Base-by-base conservation (phyloP, 768 basidiomycete species). In the Mycena epipterygia region DNA sequence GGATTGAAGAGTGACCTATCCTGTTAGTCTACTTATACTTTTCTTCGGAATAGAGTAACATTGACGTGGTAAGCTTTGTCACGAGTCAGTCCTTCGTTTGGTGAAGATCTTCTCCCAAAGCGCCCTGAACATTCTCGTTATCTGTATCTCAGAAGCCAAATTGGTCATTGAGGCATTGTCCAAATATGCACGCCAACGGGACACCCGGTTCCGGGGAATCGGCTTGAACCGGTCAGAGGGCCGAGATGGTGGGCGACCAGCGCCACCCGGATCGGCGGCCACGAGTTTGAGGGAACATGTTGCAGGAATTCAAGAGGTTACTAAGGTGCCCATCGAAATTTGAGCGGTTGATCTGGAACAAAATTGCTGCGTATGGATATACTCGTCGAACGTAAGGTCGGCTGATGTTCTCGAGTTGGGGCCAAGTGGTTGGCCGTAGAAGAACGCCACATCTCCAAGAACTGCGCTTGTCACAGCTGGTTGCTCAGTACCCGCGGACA, bases 391-490 rank as follows among this genome's bases (percentile, higher is more conserved):
- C 58, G 62, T 61, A 70, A 70, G 56, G 51, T 41, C 37, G 64
- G 57, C 52, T 73, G 72, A 73, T 68, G 62, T 66, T 72, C 62
- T 64, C 35, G 53, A 57, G 62, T 29, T 72, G 67, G 68, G 71
- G 27, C 55, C 64, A 51, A n/a, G 25, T 52, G 41, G 57, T 35
- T 64, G 68, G 72, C 48, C 57, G 60, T 27, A 63, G 68, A 70
- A 70, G 68, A 53, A 70, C 72, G 68, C 68, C 72, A 70, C 72
- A 73, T 73, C 56, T 70, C 72, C 64, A 67, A 48, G 46, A 51
- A 66, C 57, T 52, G 25, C 17, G 21, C 42, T 58, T 51, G 68
- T 51, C 68, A 61, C 32, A 55, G 42, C 41, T 48, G 49, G 44
- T 37, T 49, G 19, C 58, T 49, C 49, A 70, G 30, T 56, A 57